Base-by-base conservation (phyloP, 73 alveolate genomes). In the Paramecium sexaurelia region DNA sequence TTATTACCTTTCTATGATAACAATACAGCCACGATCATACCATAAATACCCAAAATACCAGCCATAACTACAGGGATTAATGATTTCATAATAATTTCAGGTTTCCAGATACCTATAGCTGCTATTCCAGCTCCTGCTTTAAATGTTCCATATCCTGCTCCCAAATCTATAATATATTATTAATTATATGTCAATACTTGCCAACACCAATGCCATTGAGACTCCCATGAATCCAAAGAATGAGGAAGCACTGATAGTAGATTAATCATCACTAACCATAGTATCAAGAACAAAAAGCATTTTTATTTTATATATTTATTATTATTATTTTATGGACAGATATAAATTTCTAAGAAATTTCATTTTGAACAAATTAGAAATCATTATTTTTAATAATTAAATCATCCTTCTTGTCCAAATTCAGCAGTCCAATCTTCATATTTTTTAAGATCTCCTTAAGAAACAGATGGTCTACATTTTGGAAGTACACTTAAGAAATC, bases 201-300 rank as follows among this genome's bases (percentile, higher is more conserved):
- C 98, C 92, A 96, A 95, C 56, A 94, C 96, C 94, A 96, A 86
- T 26, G 99, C 99, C 66, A 97, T 84, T 40, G 99, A 96, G 41
- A 98, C 99, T 55, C 99, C 99, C 94, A 97, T 94, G 94, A 92
- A 98, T 68, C 99, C 99, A 94, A 94, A 98, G 98, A 97, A 97
- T 24, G 96, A 51, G 27, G 96, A 93, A 19, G 93, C 93, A 29
- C 26, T 29, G 22, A 61, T 61, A 3, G 7, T 0, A 29, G 43
- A 1, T 26, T 26, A 7, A 19, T 15, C 83, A 26, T 10, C 10
- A 26, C 26, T 32, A 8, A 32, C 43, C 83, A 61, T 26, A 29
- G 41, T 61, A 32, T 61, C 83, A 61, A 61, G 83, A 32, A 61
- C 7, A 32, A 61, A 61, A 32, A 61, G 83, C 83, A 61, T 61